Evolutionary conservation across 768 basidiomycete genomes (phyloP).

Genomic region (Pulveroboletus ravenelii): DNA sequence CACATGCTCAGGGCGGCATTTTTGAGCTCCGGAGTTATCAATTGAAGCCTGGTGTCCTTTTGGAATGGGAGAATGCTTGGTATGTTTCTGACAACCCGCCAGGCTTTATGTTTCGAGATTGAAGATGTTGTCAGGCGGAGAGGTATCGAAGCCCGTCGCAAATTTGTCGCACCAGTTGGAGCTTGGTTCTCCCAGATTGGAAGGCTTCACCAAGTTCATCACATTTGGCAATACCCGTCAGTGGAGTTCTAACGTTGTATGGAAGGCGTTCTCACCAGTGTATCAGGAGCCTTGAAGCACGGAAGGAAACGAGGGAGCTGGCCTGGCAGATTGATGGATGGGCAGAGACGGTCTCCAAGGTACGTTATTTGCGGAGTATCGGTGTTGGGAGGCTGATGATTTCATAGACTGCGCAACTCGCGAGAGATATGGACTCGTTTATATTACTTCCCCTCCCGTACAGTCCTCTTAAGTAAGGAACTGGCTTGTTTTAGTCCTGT

Average conservation of each 20-base stretch:
- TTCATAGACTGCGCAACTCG: slow-evolving; percentile 79
- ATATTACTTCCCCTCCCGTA: slow-evolving; percentile 77
- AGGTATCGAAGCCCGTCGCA: slow-evolving; percentile 90
- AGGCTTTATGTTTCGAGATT: not conserved
- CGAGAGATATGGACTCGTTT: slow-evolving; percentile 81
- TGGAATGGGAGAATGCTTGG: slow-evolving; percentile 97
- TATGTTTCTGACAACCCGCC: slow-evolving; percentile 28
- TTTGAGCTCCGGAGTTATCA: slow-evolving; percentile 92
- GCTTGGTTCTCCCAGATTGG: slow-evolving; percentile 93
- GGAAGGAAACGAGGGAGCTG: slow-evolving; percentile 81
- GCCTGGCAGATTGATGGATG: slow-evolving; percentile 96
- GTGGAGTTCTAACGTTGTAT: slow-evolving; percentile 27
- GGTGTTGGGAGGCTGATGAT: not conserved
- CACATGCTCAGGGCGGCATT: slow-evolving; percentile 80
- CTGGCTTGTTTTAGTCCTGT: not conserved
- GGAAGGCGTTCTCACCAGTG: slow-evolving; percentile 8
- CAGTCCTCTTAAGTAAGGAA: slow-evolving; percentile 73
- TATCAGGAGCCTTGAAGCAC: slow-evolving; percentile 62
- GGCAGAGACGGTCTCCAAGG: slow-evolving; percentile 93
- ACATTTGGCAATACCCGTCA: slow-evolving; percentile 96
- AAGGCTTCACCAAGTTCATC: slow-evolving; percentile 83
- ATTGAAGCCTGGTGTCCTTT: slow-evolving; percentile 79
- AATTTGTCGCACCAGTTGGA: slow-evolving; percentile 80
- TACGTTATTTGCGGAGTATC: slow-evolving; percentile 26
- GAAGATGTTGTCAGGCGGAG: slow-evolving; percentile 55